phyloP scores from a whole-genome alignment of 495 filamentous ascomycete genomes.

The Massariosphaeria phaeospora region DNA sequence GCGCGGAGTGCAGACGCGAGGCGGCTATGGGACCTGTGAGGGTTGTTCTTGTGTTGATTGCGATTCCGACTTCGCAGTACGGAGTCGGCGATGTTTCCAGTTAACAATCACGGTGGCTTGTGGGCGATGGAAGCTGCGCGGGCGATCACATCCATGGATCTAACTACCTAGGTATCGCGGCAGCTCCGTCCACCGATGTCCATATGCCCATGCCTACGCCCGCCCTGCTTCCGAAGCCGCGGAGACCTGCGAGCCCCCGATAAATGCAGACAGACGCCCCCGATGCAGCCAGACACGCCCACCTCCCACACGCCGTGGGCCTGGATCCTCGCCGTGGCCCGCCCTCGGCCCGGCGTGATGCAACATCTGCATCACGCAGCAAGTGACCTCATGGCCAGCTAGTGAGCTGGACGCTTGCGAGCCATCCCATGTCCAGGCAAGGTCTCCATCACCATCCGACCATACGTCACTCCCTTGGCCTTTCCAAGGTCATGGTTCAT shows the following conservation, averaged over 20 bases:
- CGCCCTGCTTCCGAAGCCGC: no score
- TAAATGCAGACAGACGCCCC: background rate
- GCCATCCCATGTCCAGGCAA: no score
- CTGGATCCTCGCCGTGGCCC: background rate
- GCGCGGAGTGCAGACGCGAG: no score
- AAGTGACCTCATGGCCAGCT: constrained; percentile 11
- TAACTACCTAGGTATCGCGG: no score
- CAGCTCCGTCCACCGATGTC: no score
- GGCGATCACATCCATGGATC: no score
- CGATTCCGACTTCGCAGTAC: background rate
- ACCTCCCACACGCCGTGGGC: no score
- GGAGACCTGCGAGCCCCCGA: background rate
- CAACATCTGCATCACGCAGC: background rate
- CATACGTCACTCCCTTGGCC: constrained; percentile 1
- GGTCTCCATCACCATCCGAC: background rate
- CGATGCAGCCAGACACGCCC: background rate
- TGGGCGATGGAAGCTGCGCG: background rate
- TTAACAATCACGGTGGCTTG: background rate
- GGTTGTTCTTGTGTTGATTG: background rate
- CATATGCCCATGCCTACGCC: no score
- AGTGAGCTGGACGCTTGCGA: background rate
- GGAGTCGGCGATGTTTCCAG: background rate
- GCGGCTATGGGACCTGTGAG: background rate
- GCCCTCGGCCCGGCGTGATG: background rate
- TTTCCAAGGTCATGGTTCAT: background rate